Evolutionary conservation across 208 protist species (phyloP).

Genomic region (Crithidia acanthocephali): DNA sequence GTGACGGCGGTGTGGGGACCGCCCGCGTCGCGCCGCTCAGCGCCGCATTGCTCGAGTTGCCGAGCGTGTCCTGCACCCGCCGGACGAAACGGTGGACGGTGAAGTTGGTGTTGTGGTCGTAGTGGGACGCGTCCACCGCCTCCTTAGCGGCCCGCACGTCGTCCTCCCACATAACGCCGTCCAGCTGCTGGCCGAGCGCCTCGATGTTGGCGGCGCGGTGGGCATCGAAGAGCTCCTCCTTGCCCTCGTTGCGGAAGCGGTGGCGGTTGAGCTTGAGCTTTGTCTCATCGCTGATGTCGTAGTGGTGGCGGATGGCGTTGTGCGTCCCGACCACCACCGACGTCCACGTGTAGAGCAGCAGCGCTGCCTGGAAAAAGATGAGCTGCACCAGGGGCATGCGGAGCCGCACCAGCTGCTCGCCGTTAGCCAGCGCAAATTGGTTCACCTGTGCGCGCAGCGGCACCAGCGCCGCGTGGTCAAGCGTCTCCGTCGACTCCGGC

Average conservation of each 20-base stretch:
- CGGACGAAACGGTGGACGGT: conserved; percentile 68
- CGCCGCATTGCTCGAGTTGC: conserved; percentile 30
- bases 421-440: conserved; percentile 2
- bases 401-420: conserved; percentile 23
- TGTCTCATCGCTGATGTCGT: conserved; percentile 79
- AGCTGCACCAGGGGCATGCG: conserved; percentile 45
- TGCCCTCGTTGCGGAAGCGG: conserved; percentile 56
- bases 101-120: conserved; percentile 54
- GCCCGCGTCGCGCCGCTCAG: conserved; percentile 14
- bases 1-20: neutral
- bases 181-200: conserved; percentile 66
- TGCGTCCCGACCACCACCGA: conserved; percentile 60
- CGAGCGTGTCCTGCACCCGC: conserved; percentile 61
- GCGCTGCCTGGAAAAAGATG: conserved; percentile 37
- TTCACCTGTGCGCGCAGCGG: conserved; percentile 16
- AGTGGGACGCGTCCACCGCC: conserved; percentile 81
- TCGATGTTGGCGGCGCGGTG: conserved; percentile 74
- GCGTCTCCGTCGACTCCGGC: neutral
- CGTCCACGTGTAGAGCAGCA: conserved; percentile 63
- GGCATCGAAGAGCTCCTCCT: conserved; percentile 64
- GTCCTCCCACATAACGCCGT: conserved; percentile 77
- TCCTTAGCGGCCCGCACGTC: conserved; percentile 82
- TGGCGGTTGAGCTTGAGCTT: conserved; percentile 68
- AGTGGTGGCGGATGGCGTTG: conserved; percentile 74
- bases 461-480: neutral